Percentiles rank a stretch among this genome's conserved stretches.
phyloP scores from a whole-genome alignment of 305 asterid species.

The Fraxinus nigra region DNA sequence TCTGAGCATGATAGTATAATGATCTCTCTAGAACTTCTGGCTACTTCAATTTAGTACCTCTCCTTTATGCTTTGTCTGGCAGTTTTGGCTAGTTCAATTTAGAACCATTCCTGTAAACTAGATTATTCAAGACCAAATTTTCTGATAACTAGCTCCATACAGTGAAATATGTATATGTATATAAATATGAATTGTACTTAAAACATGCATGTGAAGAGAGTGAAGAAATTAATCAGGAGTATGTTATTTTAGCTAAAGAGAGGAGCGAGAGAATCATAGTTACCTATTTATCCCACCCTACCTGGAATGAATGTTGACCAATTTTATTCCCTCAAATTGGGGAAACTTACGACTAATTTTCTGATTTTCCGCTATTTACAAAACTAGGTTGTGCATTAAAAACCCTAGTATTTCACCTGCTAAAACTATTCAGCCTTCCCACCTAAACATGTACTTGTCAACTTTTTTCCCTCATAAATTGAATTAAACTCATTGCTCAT shows the following conservation, averaged over 20 bases:
- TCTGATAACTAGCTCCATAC: not conserved
- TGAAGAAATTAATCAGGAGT: not conserved
- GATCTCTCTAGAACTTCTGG: not conserved
- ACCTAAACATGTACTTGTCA: not conserved
- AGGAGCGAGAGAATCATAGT: not conserved
- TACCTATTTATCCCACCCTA: not conserved
- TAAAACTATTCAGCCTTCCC: not conserved
- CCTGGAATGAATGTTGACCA: not conserved
- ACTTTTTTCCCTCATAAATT: not conserved
- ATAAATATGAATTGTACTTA: not conserved
- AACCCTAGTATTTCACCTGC: not conserved
- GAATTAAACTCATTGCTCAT: not conserved
- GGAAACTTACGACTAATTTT: not conserved
- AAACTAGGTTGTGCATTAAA: not conserved
- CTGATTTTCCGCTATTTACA: not conserved
- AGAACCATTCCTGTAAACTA: not conserved
- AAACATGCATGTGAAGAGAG: conserved; percentile 2
- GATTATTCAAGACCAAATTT: not conserved
- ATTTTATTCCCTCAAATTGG: not conserved
- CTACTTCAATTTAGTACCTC: not conserved
- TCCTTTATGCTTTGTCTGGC: not conserved
- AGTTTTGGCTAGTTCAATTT: not conserved
- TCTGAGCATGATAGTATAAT: not conserved
- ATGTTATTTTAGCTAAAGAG: conserved; percentile 7
- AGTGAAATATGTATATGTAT: not conserved